Conservation (phyloP, 164 flowering plant genomes). For the Litsea cubeba region DNA sequence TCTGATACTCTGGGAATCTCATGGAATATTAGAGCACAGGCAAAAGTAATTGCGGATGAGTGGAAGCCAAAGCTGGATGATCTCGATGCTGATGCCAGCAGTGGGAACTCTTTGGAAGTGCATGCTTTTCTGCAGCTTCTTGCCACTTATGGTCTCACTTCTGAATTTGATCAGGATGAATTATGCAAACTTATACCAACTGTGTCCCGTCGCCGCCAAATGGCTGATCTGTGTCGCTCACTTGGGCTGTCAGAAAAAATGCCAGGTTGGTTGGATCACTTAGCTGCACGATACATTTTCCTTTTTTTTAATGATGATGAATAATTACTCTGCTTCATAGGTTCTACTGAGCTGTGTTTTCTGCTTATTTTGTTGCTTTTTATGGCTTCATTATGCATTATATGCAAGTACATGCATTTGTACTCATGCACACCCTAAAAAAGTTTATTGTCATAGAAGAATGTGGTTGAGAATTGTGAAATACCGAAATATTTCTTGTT, state of each 20-base stretch:
- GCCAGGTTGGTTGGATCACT: slow-evolving; percentile 48
- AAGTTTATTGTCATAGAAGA: background rate
- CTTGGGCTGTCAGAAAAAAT: slow-evolving; percentile 82
- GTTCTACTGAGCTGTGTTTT: background rate
- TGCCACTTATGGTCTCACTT: slow-evolving; percentile 68
- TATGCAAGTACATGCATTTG: background rate
- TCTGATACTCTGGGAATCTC: slow-evolving; percentile 37
- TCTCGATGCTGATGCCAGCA: slow-evolving; percentile 71
- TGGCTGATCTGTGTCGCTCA: slow-evolving; percentile 77
- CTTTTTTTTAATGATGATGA: too few species aligned
- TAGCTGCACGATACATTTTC: background rate
- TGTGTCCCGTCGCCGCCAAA: slow-evolving; percentile 92
- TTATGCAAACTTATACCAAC: slow-evolving; percentile 68
- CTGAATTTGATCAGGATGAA: slow-evolving; percentile 69
- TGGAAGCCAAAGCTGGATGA: slow-evolving; percentile 91
- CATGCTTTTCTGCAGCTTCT: slow-evolving; percentile 94
- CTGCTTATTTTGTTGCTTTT: background rate
- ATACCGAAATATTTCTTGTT: background rate
- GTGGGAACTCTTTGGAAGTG: slow-evolving; percentile 93
- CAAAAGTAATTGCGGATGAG: slow-evolving; percentile 71
- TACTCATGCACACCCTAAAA: background rate
- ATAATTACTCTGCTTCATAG: background rate
- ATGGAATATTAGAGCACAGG: slow-evolving; percentile 54
- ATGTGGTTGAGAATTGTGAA: background rate
- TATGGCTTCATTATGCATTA: background rate